Evolutionary conservation across 768 basidiomycete genomes (phyloP).

Genomic region (Tylopilus plumbeoviolaceoides): DNA sequence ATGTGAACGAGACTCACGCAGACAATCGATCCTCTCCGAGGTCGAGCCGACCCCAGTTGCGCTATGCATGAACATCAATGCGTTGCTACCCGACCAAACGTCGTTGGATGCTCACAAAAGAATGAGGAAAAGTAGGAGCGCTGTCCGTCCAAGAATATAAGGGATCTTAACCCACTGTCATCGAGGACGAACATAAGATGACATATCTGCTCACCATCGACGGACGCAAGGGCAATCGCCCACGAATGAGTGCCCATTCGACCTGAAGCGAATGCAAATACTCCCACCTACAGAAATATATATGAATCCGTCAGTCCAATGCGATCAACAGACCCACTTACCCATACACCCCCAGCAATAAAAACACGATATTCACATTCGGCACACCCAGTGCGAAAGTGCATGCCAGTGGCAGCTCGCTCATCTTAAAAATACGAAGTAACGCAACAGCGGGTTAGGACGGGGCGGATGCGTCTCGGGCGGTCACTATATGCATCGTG

Average conservation of each 20-base stretch:
- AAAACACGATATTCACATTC: neutral
- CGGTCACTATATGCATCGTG: neutral
- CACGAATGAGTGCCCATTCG: constrained; percentile 14
- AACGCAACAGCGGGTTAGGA: too few species aligned
- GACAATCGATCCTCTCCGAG: neutral
- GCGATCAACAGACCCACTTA: neutral
- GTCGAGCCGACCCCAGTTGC: neutral
- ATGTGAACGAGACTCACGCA: constrained; percentile 12
- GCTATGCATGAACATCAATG: constrained; percentile 3
- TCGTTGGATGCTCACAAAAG: constrained; percentile 6
- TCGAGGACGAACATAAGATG: neutral
- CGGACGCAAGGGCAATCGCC: constrained; percentile 14
- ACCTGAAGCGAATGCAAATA: constrained; percentile 7
- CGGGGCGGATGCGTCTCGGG: neutral
- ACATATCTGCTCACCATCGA: constrained; percentile 16
- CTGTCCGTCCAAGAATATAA: constrained; percentile 17
- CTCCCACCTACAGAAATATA: neutral
- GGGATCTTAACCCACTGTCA: constrained; percentile 12
- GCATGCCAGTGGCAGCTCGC: neutral
- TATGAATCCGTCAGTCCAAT: neutral
- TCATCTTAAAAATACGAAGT: too few species aligned
- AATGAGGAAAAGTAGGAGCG: constrained; percentile 9
- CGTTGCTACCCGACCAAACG: neutral
- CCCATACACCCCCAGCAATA: neutral
- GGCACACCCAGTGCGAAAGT: neutral